These are phyloP conservation scores for Zangia roseola DNA, from an alignment of 768 basidiomycete genomes.

Conservation along the genomic window DNA sequence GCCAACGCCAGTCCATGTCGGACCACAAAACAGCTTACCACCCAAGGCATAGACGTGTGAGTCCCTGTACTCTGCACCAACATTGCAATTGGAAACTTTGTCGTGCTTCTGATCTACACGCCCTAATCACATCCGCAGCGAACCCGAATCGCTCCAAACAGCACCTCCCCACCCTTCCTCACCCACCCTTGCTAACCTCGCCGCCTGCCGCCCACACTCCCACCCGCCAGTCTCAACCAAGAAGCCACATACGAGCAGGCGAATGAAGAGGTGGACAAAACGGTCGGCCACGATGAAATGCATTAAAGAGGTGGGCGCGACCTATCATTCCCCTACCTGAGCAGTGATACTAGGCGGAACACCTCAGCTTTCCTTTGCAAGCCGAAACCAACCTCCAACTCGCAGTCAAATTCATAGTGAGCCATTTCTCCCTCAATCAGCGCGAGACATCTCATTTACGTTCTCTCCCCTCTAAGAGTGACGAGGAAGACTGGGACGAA, in stretches of 20 bases:
- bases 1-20: neutral
- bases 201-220: conserved; percentile 38
- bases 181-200: conserved; percentile 26
- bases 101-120: conserved; percentile 1
- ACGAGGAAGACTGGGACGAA: conserved; percentile 40
- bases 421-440: conserved; percentile 5
- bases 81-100: neutral
- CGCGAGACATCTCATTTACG: neutral
- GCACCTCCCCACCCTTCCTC: conserved; percentile 40
- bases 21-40: neutral
- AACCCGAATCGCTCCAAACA: conserved; percentile 58
- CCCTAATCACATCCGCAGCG: conserved; percentile 49
- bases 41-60: neutral
- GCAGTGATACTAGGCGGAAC: conserved; percentile 84
- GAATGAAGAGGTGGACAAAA: no score
- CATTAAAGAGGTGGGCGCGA: no score
- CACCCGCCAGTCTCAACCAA: no score
- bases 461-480: no score
- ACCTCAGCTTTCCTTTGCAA: conserved; percentile 85
- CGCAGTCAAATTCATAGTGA: conserved; percentile 81
- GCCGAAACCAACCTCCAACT: conserved; percentile 69
- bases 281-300: no score
- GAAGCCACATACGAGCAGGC: no score
- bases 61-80: neutral
- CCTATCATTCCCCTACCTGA: no score